A percentile compares a stretch with the other conserved stretches of the same genome.
These are phyloP conservation scores for Bipolaris oryzae DNA, from an alignment of 2,329 filamentous ascomycete species.

Conservation along the genomic window DNA sequence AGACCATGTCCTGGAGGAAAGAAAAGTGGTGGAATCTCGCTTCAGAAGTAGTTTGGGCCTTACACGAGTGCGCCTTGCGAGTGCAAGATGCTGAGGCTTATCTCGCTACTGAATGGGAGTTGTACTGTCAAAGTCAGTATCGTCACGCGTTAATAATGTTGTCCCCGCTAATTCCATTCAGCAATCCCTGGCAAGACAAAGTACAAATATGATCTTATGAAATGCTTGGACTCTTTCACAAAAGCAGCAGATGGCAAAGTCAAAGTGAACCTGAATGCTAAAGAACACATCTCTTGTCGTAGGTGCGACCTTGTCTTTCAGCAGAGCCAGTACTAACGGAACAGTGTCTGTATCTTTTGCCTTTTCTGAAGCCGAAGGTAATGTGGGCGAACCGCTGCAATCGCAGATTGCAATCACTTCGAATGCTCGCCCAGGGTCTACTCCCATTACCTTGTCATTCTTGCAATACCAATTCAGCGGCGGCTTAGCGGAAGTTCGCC, in stretches of 20 bases:
- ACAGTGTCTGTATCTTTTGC: conserved; percentile 58
- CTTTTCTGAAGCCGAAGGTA: conserved; percentile 61
- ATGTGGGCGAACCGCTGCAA: conserved; percentile 64
- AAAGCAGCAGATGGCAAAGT: conserved; percentile 48
- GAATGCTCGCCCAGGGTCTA: conserved; percentile 52
- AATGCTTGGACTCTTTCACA: conserved; percentile 51
- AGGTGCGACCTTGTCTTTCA: conserved; percentile 43
- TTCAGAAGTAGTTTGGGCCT: conserved; percentile 58
- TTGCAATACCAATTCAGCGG: conserved; percentile 61
- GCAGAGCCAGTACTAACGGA: conserved; percentile 32
- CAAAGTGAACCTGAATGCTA: conserved; percentile 54
- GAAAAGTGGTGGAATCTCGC: conserved; percentile 66
- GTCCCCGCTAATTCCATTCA: conserved; percentile 24
- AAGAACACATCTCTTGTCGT: conserved; percentile 58
- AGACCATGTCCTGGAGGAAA: conserved; percentile 62
- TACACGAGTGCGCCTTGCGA: conserved; percentile 60
- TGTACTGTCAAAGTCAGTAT: conserved; percentile 48
- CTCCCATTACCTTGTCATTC: conserved; percentile 56
- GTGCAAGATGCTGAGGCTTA: conserved; percentile 56
- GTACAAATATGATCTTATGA: conserved; percentile 55
- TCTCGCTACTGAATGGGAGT: conserved; percentile 63
- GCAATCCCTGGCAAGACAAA: conserved; percentile 41
- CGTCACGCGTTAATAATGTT: too few relatives aligned
- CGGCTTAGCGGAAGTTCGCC: conserved; percentile 42
- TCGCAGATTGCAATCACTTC: conserved; percentile 62